phyloP scores from a whole-genome alignment of 805 yeast genomes.

The Cyberlindnera veronae region DNA sequence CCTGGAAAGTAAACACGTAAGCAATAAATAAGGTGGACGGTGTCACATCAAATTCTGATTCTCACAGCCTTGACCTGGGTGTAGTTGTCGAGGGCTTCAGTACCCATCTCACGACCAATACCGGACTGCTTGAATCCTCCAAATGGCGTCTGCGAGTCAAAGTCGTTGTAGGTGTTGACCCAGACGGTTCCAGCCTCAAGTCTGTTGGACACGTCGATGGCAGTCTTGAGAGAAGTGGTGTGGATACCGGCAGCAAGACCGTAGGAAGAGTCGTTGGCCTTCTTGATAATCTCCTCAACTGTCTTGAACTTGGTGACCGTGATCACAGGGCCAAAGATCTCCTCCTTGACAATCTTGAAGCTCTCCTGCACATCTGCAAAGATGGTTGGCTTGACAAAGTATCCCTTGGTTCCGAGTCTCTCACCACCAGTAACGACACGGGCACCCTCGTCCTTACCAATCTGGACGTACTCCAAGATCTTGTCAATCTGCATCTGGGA shows the following conservation, averaged over 20 bases:
- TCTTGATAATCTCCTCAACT: conserved; percentile 72
- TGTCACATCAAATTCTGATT: too few relatives aligned
- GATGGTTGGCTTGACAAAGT: conserved; percentile 68
- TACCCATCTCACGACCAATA: conserved; percentile 90
- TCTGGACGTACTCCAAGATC: conserved; percentile 70
- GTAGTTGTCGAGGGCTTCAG: conserved; percentile 80
- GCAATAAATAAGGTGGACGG: too few relatives aligned
- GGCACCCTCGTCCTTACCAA: conserved; percentile 84
- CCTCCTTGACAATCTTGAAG: conserved; percentile 70
- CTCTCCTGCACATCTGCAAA: conserved; percentile 66
- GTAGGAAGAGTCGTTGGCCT: conserved; percentile 78
- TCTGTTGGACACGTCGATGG: conserved; percentile 68
- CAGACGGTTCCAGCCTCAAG: conserved; percentile 87
- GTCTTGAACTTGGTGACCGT: conserved; percentile 77
- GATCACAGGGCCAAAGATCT: conserved; percentile 90
- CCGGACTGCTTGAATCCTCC: conserved; percentile 93
- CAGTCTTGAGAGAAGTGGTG: conserved; percentile 69
- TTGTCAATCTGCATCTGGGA: conserved; percentile 75
- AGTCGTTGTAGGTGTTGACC: conserved; percentile 87
- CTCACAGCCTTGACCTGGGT: conserved; percentile 84
- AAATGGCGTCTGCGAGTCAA: conserved; percentile 84
- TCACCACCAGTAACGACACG: conserved; percentile 68
- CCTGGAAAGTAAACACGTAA: too few relatives aligned
- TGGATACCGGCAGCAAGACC: conserved; percentile 93
- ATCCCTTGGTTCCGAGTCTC: conserved; percentile 58